These are phyloP conservation scores for Fraxinus cuspidata DNA, from an alignment of 257 asterid genomes.

Conservation along the genomic window DNA sequence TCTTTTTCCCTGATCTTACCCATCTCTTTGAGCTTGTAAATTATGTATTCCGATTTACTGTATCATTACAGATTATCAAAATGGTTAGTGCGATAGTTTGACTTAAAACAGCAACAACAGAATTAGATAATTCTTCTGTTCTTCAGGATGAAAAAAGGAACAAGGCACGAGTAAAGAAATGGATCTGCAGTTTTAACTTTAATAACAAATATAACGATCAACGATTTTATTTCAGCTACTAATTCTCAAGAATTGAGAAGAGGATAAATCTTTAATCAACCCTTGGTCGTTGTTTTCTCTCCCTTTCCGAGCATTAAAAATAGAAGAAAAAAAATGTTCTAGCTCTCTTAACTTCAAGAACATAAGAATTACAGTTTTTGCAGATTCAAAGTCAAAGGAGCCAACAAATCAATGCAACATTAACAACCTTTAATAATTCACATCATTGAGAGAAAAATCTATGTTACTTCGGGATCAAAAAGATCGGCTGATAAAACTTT, in stretches of 20 bases:
- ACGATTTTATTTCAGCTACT: not conserved
- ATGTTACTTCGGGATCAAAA: no score
- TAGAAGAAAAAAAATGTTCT: not conserved
- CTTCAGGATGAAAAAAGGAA: not conserved
- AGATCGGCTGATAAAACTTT: no score
- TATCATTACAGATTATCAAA: not conserved
- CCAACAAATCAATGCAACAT: not conserved
- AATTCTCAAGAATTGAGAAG: not conserved
- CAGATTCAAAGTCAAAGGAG: not conserved
- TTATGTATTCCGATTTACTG: conserved; percentile 57
- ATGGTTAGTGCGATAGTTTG: not conserved
- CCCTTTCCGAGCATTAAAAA: not conserved
- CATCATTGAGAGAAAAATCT: no score
- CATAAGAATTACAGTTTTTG: not conserved
- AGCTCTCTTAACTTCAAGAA: not conserved
- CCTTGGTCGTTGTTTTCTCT: not conserved
- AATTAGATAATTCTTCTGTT: not conserved
- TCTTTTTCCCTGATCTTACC: conserved; percentile 58
- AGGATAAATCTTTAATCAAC: not conserved
- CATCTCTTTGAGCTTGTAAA: conserved; percentile 59
- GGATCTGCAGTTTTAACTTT: not conserved
- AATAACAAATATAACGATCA: not conserved
- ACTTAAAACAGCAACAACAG: not conserved
- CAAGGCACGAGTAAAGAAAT: not conserved
- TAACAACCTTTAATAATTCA: no score